Conservation (phyloP, 257 asterid genomes). For the Solanum sitiens region DNA sequence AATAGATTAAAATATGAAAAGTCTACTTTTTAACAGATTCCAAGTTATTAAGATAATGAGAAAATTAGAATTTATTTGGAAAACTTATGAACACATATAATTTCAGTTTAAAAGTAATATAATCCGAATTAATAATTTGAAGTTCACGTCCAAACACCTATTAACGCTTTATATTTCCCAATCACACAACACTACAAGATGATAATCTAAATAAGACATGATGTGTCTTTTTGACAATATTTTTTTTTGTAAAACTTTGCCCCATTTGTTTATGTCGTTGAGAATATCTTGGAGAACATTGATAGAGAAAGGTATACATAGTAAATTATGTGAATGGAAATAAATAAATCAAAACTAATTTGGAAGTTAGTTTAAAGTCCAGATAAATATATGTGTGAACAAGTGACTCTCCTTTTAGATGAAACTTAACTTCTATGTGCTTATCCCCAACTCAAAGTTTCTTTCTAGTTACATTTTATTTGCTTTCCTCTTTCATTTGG, state of each 20-base stretch:
- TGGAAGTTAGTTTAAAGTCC: conserved; percentile 11
- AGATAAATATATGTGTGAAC: conserved; percentile 6
- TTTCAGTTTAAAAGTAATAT: not conserved
- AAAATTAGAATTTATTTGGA: not conserved
- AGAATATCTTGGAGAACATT: not conserved
- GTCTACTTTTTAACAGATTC: not conserved
- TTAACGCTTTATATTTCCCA: conserved; percentile 32
- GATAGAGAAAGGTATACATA: not conserved
- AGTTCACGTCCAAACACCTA: not conserved
- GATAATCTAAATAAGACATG: conserved; percentile 48
- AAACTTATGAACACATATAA: not conserved
- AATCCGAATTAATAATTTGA: not conserved
- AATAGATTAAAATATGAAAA: not conserved
- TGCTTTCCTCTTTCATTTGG: not conserved
- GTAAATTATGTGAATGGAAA: conserved; percentile 3
- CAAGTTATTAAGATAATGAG: not conserved
- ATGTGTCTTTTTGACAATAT: conserved; percentile 37
- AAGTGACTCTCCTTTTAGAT: conserved; percentile 9
- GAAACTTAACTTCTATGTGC: conserved; percentile 3
- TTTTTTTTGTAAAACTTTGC: not conserved
- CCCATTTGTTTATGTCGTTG: not conserved
- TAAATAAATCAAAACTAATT: conserved; percentile 5
- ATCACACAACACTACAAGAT: conserved; percentile 62
- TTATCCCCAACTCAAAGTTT: not conserved
- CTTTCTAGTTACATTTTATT: not conserved